Evolutionary conservation across 495 filamentous ascomycete species (phyloP), one percentile per base, ranked within the genome.

Genomic region (Penicillium cinerascens): DNA sequence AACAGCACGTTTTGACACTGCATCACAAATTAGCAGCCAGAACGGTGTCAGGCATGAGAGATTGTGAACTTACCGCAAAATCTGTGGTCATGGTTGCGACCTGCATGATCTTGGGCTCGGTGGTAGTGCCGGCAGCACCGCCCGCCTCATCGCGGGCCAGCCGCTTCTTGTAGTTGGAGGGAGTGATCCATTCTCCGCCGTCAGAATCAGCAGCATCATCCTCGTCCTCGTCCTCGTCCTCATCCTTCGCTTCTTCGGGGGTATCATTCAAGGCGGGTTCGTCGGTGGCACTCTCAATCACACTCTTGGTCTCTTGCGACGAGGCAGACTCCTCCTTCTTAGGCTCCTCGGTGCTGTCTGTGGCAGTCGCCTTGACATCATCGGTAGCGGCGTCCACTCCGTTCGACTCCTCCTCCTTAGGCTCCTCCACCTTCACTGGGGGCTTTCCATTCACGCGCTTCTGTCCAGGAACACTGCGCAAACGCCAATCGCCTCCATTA

Each of bases 161-260:
- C 63, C 88, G 85, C 64, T 88, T 88, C 64, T 91, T 87, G 63
- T 97, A 79, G 71, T 97, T 97, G 39, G 84, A 82, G 2, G 95
- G 90, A 1, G 95, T 97, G 54, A 99, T 97, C 95, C 93, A 98
- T 61, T 87, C 90, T 37, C 85, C 89, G 8, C 76, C 81, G 48
- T 91, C 88, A 3, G 80, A 81, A 17, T 78, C 71, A 8, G 78
- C 81, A 5, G 76, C 74, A 40, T 80, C 78, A 16, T 71, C 73
- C n/a, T 76, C 76, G 8, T 66, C 63, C 20, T 66, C 53, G 9
- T 61, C 55, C 10, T 67, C 57, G n/a, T 64, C 51, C 15, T 65
- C 69, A 44, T 64, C 54, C 11, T 67, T 51, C 10, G 62, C 54
- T 16, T 64, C 68, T 45, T 65, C 54, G 7, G 52, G 20, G 5